Evolutionary conservation across 2,329 filamentous ascomycete genomes (phyloP).

Genomic region (Fusarium subglutinans): DNA sequence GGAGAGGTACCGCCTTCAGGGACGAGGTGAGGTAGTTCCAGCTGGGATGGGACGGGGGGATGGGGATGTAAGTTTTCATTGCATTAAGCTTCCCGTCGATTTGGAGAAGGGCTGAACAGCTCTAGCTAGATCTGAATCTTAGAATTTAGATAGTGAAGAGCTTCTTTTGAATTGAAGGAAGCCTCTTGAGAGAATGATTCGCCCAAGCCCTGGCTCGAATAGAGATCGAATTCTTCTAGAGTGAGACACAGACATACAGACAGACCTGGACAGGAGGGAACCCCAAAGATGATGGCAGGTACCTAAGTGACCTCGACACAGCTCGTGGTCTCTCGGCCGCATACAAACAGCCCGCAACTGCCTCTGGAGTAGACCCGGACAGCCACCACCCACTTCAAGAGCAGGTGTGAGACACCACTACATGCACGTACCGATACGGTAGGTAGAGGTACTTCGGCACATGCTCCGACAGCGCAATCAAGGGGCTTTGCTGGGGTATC

Average conservation of each 20-base stretch:
- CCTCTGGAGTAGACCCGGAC: slow-evolving; percentile 1
- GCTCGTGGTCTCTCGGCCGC: not conserved
- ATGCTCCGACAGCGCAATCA: not conserved
- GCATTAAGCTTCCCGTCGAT: slow-evolving; percentile 8
- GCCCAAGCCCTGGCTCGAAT: not conserved
- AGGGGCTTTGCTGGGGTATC: not conserved
- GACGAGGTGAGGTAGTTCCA: slow-evolving; percentile 7
- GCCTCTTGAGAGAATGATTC: not conserved
- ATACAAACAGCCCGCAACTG: slow-evolving; percentile 3
- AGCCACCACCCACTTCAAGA: slow-evolving; percentile 4
- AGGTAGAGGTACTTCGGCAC: not conserved
- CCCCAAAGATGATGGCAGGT: not conserved
- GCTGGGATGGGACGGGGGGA: not conserved
- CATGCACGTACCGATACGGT: not conserved
- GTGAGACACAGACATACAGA: not conserved
- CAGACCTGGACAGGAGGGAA: not conserved
- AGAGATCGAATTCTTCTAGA: not conserved
- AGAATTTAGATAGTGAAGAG: not conserved
- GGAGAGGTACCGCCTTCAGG: not conserved
- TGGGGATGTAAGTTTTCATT: not conserved
- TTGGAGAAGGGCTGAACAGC: slow-evolving; percentile 3
- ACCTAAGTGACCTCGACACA: not conserved
- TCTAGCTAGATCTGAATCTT: not conserved
- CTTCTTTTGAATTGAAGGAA: slow-evolving; percentile 5
- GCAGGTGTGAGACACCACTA: not conserved